phyloP scores from a whole-genome alignment of 768 basidiomycete genomes.

The Russula sp. region DNA sequence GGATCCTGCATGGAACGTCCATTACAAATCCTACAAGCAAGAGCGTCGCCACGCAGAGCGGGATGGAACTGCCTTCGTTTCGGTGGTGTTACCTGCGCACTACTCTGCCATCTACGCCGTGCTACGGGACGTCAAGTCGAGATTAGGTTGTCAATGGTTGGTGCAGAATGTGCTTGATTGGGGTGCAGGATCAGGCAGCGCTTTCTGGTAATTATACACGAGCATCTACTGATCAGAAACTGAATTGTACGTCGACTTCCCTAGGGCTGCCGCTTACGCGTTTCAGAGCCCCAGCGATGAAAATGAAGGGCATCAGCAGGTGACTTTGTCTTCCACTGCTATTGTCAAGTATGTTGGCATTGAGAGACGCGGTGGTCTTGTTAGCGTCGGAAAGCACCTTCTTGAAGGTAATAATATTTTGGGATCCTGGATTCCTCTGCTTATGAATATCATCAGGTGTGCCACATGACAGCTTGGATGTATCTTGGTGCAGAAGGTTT shows the following conservation, averaged over 20 bases:
- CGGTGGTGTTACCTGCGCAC: slow-evolving; percentile 79
- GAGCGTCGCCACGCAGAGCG: slow-evolving; percentile 51
- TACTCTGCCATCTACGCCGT: slow-evolving; percentile 78
- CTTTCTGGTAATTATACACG: slow-evolving; percentile 53
- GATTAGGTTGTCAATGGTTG: slow-evolving; percentile 56
- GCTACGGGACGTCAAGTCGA: slow-evolving; percentile 53
- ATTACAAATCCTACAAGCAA: slow-evolving; percentile 56
- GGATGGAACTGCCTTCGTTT: slow-evolving; percentile 79
- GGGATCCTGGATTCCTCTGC: slow-evolving; percentile 1
- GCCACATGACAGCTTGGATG: slow-evolving; percentile 37
- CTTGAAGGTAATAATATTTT: slow-evolving; percentile 39
- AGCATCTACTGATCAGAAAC: background rate
- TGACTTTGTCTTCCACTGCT: slow-evolving; percentile 40
- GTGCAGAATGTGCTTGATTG: slow-evolving; percentile 68
- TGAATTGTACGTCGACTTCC: background rate
- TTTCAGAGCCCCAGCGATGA: slow-evolving; percentile 43
- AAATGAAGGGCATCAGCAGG: slow-evolving; percentile 31
- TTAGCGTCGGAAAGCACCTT: slow-evolving; percentile 58
- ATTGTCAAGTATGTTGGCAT: slow-evolving; percentile 62
- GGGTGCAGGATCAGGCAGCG: slow-evolving; percentile 78
- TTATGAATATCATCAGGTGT: slow-evolving; percentile 34
- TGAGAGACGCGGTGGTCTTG: slow-evolving; percentile 68
- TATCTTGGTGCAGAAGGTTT: slow-evolving; percentile 54
- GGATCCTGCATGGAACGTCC: slow-evolving; percentile 47
- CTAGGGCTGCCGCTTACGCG: slow-evolving; percentile 58